A percentile compares a stretch with the other conserved stretches of the same genome.
Evolutionary conservation across 305 asterid species (phyloP).

Genomic region (Lippia alba): DNA sequence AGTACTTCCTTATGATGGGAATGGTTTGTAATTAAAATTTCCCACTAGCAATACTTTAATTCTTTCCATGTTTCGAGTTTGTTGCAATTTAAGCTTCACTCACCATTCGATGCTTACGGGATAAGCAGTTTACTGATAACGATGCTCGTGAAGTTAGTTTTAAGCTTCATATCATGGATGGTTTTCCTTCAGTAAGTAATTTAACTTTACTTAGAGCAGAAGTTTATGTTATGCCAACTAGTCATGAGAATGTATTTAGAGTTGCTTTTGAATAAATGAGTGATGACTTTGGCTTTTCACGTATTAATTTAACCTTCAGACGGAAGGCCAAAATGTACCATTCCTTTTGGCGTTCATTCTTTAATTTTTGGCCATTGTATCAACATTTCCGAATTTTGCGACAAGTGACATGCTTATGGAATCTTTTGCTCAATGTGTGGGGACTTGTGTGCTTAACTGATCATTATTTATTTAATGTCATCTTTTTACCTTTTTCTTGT

Average conservation of each 20-base stretch:
- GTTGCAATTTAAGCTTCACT: background rate
- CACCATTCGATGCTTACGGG: background rate
- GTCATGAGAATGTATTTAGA: no score
- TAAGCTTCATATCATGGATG: background rate
- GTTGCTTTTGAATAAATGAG: no score
- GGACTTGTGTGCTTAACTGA: background rate
- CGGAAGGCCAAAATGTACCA: no score
- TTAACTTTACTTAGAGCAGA: background rate
- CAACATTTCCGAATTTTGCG: background rate
- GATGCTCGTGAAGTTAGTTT: background rate
- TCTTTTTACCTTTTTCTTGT: conserved; percentile 29
- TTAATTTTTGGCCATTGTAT: conserved; percentile 4
- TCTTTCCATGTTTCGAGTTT: background rate
- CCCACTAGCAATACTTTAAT: background rate
- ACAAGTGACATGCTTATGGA: background rate
- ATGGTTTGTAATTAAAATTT: background rate
- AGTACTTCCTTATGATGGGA: background rate
- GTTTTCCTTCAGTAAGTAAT: background rate
- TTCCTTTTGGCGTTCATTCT: no score
- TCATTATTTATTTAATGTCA: conserved; percentile 19
- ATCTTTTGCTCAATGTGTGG: conserved; percentile 9
- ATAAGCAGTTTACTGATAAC: background rate
- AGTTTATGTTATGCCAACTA: background rate
- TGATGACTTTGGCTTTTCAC: no score
- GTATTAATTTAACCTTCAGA: no score